Conservation (phyloP, 305 asterid species). For the Coffea humblotiana region DNA sequence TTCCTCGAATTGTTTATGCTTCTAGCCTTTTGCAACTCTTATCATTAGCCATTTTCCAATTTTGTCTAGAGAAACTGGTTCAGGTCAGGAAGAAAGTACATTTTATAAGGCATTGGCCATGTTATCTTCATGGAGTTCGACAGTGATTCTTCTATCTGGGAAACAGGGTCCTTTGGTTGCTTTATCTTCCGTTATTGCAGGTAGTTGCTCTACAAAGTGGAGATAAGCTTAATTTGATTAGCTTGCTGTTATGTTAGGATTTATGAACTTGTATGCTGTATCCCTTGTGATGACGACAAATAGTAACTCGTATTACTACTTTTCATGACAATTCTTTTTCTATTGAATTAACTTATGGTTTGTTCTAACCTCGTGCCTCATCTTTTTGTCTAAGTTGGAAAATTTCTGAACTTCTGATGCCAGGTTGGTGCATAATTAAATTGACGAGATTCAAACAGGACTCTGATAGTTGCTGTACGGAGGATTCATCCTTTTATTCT, state of each 20-base stretch:
- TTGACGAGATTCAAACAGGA: slow-evolving; percentile 41
- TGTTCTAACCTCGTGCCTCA: background rate
- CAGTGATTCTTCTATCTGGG: slow-evolving; percentile 73
- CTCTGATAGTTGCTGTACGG: slow-evolving; percentile 29
- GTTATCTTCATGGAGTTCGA: slow-evolving; percentile 78
- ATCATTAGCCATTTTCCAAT: slow-evolving; percentile 40
- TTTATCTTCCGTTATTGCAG: slow-evolving; percentile 67
- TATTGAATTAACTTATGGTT: background rate
- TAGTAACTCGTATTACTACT: background rate
- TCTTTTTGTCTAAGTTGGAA: slow-evolving; percentile 10
- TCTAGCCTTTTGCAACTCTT: slow-evolving; percentile 67
- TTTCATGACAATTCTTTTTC: background rate
- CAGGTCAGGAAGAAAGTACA: slow-evolving; percentile 41
- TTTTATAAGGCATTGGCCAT: slow-evolving; percentile 53
- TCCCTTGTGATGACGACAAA: background rate
- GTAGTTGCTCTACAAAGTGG: slow-evolving; percentile 37
- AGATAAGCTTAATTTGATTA: background rate
- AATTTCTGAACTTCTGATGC: slow-evolving; percentile 17
- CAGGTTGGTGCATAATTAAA: slow-evolving; percentile 82
- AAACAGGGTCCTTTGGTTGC: slow-evolving; percentile 83
- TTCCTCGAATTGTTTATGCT: slow-evolving; percentile 72
- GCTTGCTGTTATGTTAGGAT: background rate
- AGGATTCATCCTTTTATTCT: slow-evolving; percentile 50
- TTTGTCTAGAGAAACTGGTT: slow-evolving; percentile 31
- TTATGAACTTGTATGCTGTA: background rate